phyloP scores from a whole-genome alignment of 2,329 filamentous ascomycete species.

The Exserohilum turcica region DNA sequence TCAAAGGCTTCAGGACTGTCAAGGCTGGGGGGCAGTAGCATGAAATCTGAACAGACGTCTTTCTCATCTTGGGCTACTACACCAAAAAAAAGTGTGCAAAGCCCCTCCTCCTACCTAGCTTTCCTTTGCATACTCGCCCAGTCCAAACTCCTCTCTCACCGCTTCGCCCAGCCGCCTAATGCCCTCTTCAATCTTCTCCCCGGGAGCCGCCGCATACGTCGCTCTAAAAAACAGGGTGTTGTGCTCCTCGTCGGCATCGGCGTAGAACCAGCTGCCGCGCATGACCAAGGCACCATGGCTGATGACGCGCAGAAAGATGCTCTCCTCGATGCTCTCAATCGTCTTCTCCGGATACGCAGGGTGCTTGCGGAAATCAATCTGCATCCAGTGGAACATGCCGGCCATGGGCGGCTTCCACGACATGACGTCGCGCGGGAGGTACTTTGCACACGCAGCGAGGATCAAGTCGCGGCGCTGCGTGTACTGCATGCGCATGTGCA shows the following conservation, averaged over 20 bases:
- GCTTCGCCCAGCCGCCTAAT: slow-evolving; percentile 72
- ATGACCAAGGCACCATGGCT: slow-evolving; percentile 79
- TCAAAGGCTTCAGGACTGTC: neutral
- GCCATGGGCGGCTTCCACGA: slow-evolving; percentile 80
- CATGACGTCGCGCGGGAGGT: slow-evolving; percentile 74
- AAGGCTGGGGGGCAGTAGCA: neutral
- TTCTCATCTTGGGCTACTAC: neutral
- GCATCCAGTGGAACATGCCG: slow-evolving; percentile 94
- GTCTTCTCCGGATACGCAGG: slow-evolving; percentile 59
- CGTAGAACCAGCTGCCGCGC: slow-evolving; percentile 88
- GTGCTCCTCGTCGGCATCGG: slow-evolving; percentile 65
- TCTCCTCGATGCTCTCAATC: slow-evolving; percentile 74
- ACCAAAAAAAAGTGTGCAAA: neutral
- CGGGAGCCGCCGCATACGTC: slow-evolving; percentile 81
- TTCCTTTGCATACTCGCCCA: slow-evolving; percentile 38
- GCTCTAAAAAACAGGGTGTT: slow-evolving; percentile 82
- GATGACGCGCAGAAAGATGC: slow-evolving; percentile 80
- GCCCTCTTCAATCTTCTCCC: slow-evolving; percentile 56
- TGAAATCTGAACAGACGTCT: neutral
- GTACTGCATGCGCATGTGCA: slow-evolving; percentile 80
- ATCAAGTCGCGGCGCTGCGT: slow-evolving; percentile 78
- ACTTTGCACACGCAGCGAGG: slow-evolving; percentile 77
- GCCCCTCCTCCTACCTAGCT: neutral
- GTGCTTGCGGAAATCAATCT: slow-evolving; percentile 69
- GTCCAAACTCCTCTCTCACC: slow-evolving; percentile 65